These are phyloP conservation scores for Pelargonium cotyledonis DNA, from an alignment of 441 rosid species.

Conservation along the genomic window DNA sequence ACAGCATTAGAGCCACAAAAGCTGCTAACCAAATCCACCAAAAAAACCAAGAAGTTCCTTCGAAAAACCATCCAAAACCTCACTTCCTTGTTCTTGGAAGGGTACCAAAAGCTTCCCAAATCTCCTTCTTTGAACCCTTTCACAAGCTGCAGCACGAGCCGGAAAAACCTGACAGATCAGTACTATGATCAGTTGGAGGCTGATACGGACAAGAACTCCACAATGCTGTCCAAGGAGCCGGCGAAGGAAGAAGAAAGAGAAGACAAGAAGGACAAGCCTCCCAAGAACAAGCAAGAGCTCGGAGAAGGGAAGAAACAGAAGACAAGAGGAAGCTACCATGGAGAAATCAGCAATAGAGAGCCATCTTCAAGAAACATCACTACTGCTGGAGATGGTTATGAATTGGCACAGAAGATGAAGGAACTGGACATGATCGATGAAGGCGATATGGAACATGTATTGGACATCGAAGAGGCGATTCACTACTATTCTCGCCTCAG, in stretches of 20 bases:
- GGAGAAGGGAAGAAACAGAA: not conserved
- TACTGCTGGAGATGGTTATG: slow-evolving; percentile 23
- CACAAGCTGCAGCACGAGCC: not conserved
- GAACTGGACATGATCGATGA: slow-evolving; percentile 62
- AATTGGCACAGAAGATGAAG: slow-evolving; percentile 62
- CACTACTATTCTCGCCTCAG: slow-evolving; percentile 77
- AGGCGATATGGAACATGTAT: slow-evolving; percentile 62
- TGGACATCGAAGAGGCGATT: slow-evolving; percentile 90
- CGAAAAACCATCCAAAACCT: slow-evolving; percentile 46
- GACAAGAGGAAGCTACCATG: slow-evolving; percentile 13
- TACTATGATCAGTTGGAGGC: not conserved
- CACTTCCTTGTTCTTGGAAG: slow-evolving; percentile 40
- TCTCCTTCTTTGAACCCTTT: slow-evolving; percentile 16
- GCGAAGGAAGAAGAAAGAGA: not conserved
- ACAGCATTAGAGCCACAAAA: slow-evolving; percentile 29
- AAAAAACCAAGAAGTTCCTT: slow-evolving; percentile 48
- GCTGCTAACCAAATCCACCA: slow-evolving; percentile 52
- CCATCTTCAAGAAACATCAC: slow-evolving; percentile 19
- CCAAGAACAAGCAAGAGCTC: slow-evolving; percentile 9
- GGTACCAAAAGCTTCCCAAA: slow-evolving; percentile 51
- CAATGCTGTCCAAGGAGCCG: slow-evolving; percentile 8
- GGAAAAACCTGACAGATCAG: not conserved
- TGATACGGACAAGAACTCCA: slow-evolving; percentile 16
- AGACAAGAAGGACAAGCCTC: not conserved
- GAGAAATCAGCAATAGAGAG: slow-evolving; percentile 23